Base-by-base conservation (phyloP, 345 rosid genomes). In the Lumnitzera littorea region DNA sequence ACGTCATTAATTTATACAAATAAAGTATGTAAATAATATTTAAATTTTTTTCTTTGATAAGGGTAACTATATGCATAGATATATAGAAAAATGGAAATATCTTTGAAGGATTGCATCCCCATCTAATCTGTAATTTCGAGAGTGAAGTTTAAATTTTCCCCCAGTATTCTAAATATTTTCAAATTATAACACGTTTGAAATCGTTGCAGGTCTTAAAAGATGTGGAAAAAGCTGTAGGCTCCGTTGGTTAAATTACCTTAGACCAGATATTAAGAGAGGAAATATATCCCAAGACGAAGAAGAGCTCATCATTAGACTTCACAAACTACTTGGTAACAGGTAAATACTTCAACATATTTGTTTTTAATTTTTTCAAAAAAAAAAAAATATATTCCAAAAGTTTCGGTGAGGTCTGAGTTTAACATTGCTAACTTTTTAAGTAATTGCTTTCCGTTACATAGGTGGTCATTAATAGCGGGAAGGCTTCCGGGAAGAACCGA, bases 251-350 rank as follows among this genome's bases (percentile, higher is more conserved):
- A 68, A 68, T 46, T 68, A 68, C 53, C 62, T 68, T 12, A 55
- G 67, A 15, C 67, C 72, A 5, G 54, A 62, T 20, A 62, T 68
- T 20, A 56, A 56, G 56, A 56, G 72, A 62, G 72, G 72, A 14
- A 68, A 56, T 62, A 62, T 68, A 29, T 61, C 72, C 24, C 29
- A 25, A 13, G 72, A 68, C 23, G 72, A 68, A 50, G 72, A 62
- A 51, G 72, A 68, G 13, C 72, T 68, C 62, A 68, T 68, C 58
- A 24, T 20, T n/a, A 56, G 72, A 61, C 66, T 68, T 48, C 72
- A 68, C 51, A 68, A 29, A 56, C 72, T 68, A 15, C 41, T 68
- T 11, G 69, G 69, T 13, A 65, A 51, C 51, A 50, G 69, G 69
- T 57, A 36, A 24, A 31, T 56, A 1, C 7, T 1, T 11, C 0